Base-by-base conservation (phyloP, 2,329 filamentous ascomycete genomes). In the Nothophaeocryptopus gaeumannii region DNA sequence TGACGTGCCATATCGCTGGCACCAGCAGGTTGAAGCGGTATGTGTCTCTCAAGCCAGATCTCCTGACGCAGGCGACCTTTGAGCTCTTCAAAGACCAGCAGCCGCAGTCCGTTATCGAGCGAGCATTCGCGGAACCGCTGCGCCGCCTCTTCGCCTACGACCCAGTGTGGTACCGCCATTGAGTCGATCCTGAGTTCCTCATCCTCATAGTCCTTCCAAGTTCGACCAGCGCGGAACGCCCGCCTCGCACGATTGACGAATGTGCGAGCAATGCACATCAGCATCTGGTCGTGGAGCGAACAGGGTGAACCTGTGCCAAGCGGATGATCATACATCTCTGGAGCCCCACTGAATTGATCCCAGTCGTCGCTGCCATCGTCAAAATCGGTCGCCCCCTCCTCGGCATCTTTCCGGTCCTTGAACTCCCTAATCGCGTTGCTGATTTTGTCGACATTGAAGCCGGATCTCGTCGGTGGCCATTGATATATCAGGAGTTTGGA, bases 161-260 rank as follows among this genome's bases (percentile, higher is more conserved):
- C 47, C 8, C 45, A 33, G 11, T 37, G 35, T 15, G 53, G 55
- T 13, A 40, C 45, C 9, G 53, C 43, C 34, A 43, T 45, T 29
- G 48, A 55, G 14, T 57, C 42, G 29, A 55, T 42, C 1, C 20
- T 35, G 34, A 56, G 42, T 44, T 60, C 59, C 11, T 58, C 56
- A 5, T 33, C 43, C 50, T 62, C 59, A 37, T 60, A 63, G 11
- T 51, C 37, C 5, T 39, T 37, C 55, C 56, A 63, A 5, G 50
- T 44, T 13, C 45, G 43, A 1, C 51, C 54, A 13, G 39, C 48
- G 10, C 53, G 35, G 31, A 50, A 58, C 5, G 59, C 59, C 10
- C 51, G 45, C 42, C 61, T 63, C 8, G 58, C 59, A 26, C 59
- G 55, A 5, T 40, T 42, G 7, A 55, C 50, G 40, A 62, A 62